Evolutionary conservation across 2,329 filamentous ascomycete species (phyloP), one percentile per base, ranked within the genome.

Genomic region (Colletotrichum zoysiae): DNA sequence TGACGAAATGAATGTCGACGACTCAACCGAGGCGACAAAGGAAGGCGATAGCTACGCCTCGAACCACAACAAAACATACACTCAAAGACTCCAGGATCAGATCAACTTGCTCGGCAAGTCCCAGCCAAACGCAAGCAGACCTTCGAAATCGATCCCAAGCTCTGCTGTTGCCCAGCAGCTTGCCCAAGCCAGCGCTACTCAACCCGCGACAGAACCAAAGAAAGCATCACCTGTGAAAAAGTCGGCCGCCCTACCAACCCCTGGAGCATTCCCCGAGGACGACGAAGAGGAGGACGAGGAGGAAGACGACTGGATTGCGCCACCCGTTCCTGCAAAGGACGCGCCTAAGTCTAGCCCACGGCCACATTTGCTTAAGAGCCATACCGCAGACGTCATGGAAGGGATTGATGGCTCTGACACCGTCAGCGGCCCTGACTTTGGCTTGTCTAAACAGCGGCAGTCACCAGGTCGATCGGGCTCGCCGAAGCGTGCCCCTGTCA

Each of bases 21-120:
- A 84, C n/a, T 78, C 84, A 23, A 76, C 78, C 3, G 81, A 84
- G 42, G 86, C 90, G 33, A 82, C 84, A 1, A 85, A 86, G 50
- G 80, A 80, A 11, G 82, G 85, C 20, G 76, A 73, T 26, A 87
- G 87, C 55, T 85, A 86, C 40, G 86, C 87, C 7, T 81, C 87
- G 18, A 67, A 68, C 2, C 92, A 95, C 78, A 94, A 91, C 81
- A 97, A 97, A 80, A 95, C 94, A 0, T 97, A 96, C n/a, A 97
- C 96, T 0, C 95, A 98, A 80, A 88, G 93, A 55, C 86, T 99
- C 20, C 95, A 97, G 75, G 95, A 98, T 77, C 94, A 95, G 76
- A 98, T 99, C 76, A 97, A 91, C 78, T 88, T 88, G 83, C 83
- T 92, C 61, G 89, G 89, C 20, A 88, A 91, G 75, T 85, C 86